Evolutionary conservation across 2,329 filamentous ascomycete species (phyloP), one percentile per base, ranked within the genome.

Genomic region (Aspergillus fumigatus): DNA sequence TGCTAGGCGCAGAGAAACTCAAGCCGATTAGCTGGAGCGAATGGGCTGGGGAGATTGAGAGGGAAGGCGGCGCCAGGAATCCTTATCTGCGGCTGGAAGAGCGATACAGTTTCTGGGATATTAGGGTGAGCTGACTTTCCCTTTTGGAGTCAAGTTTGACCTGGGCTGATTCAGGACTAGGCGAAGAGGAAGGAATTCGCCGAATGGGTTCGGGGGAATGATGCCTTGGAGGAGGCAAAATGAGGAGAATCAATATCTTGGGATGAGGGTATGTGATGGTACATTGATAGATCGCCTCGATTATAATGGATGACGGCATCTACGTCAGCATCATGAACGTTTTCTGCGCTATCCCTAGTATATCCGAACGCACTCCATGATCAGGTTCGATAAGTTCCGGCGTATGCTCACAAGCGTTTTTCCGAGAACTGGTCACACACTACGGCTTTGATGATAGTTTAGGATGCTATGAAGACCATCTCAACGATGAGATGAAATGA

Each of bases 21-120:
- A 88, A 90, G 71, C 94, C 94, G 2, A 93, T 97, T 65, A 92
- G 79, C 82, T 97, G 70, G 90, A 96, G 80, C 80, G 88, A 59
- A 82, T 94, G 75, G 88, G 88, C 64, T 73, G 86, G 87, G 27
- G 82, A 88, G 67, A 84, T 88, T 38, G 86, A 90, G 68, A 87
- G 84, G 71, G 84, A 87, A 41, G 80, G 76, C 59, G 88, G 82
- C 61, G 76, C 83, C 11, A 88, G 88, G 17, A 96, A 95, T 70
- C 91, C 92, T 5, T 97, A 92, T 73, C 81, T 79, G 51, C 80
- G 84, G 48, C 74, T 97, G 58, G 93, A 97, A 75, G 87, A 89
- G 58, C 80, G 94, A 63, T 85, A 87, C 49, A 88, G 90, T 1
- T 99, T 97, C 68, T 83, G 91, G 77, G 90, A 99, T 76, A 90